These are phyloP conservation scores for Pseudoscleropodium purum DNA, from an alignment of 225 moss, liverwort and hornwort species.

Conservation along the genomic window DNA sequence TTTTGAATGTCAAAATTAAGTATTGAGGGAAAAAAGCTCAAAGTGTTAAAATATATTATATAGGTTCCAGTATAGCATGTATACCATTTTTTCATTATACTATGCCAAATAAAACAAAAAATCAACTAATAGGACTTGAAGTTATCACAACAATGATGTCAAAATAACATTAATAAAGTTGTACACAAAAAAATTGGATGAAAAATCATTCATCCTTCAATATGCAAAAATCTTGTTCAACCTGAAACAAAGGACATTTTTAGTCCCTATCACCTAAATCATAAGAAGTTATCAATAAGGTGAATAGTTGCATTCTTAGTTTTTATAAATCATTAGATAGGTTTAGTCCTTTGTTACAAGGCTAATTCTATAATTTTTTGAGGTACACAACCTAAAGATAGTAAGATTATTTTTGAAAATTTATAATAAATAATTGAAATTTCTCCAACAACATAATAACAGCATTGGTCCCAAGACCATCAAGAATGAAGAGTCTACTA, in stretches of 20 bases:
- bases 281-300: neutral
- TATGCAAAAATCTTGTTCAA: neutral
- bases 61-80: too few species aligned
- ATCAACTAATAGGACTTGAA: neutral
- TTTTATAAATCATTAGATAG: neutral
- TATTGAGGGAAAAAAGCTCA: neutral
- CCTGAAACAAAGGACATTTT: neutral
- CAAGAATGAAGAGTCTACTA: neutral
- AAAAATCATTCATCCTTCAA: neutral
- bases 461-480: neutral
- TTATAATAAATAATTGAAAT: neutral
- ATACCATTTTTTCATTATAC: neutral
- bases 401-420: neutral
- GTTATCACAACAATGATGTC: neutral
- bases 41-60: neutral
- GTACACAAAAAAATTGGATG: neutral
- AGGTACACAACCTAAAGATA: neutral
- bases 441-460: neutral
- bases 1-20: neutral
- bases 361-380: neutral
- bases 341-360: fast-evolving
- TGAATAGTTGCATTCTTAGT: neutral
- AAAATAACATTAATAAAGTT: neutral
- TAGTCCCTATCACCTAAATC: neutral
- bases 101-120: neutral